Conservation (phyloP, 2,329 filamentous ascomycete genomes). For the Trichophyton verrucosum region DNA sequence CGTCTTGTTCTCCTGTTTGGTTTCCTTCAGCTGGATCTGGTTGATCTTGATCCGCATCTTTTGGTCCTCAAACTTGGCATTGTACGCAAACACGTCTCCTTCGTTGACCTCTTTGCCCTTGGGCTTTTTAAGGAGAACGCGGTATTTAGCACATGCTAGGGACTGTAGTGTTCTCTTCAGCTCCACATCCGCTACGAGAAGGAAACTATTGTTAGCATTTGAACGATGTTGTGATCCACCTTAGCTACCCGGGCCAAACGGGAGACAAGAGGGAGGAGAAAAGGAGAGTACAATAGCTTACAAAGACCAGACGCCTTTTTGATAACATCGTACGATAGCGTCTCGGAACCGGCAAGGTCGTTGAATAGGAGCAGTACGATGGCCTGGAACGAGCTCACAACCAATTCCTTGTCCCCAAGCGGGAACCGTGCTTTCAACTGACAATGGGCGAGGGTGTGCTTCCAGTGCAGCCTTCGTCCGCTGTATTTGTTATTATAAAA, state of each 20-base stretch:
- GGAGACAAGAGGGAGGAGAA: not conserved
- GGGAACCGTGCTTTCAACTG: conserved; percentile 70
- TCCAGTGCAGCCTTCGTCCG: conserved; percentile 78
- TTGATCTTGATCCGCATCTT: conserved; percentile 96
- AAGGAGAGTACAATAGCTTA: conserved; percentile 27
- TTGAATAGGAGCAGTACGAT: conserved; percentile 89
- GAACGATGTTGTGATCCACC: too few species aligned
- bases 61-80: conserved; percentile 60
- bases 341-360: conserved; percentile 47
- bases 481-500: conserved; percentile 87
- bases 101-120: conserved; percentile 66
- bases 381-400: conserved; percentile 85
- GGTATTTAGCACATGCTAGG: conserved; percentile 77
- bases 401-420: conserved; percentile 70
- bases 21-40: conserved; percentile 94
- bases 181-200: conserved; percentile 50
- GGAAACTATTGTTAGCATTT: not conserved
- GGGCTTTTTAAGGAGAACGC: conserved; percentile 73
- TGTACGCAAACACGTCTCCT: conserved; percentile 76
- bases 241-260: not conserved
- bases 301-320: conserved; percentile 59
- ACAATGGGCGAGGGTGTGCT: conserved; percentile 84
- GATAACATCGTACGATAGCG: conserved; percentile 64
- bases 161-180: conserved; percentile 87
- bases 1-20: conserved; percentile 83